A percentile compares a stretch with the other conserved stretches of the same genome.
These are phyloP conservation scores for Kwoniella botswanensis DNA, from an alignment of 768 basidiomycete species.

Conservation along the genomic window DNA sequence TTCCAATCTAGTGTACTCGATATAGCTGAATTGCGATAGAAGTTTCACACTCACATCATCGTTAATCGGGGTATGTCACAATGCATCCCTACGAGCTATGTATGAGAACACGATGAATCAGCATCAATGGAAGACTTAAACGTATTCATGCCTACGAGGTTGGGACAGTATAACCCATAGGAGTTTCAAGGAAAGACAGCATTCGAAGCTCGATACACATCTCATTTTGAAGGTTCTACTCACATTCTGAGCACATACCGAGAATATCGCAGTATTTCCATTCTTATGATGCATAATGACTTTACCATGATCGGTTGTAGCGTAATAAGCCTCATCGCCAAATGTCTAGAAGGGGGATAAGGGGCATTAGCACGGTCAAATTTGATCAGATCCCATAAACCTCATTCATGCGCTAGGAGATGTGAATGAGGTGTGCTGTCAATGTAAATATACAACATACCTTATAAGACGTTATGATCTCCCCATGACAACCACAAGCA, in stretches of 20 bases:
- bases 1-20: neutral
- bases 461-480: constrained; percentile 33
- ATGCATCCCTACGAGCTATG: constrained; percentile 43
- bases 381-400: neutral
- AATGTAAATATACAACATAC: constrained; percentile 3
- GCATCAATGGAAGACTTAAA: neutral
- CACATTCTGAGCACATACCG: constrained; percentile 31
- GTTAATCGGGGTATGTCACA: constrained; percentile 38
- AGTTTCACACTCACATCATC: constrained; percentile 36
- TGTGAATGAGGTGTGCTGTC: neutral
- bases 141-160: no score
- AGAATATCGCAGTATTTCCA: constrained; percentile 23
- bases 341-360: constrained; percentile 15
- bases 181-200: no score
- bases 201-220: no score
- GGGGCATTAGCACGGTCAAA: neutral
- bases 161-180: no score
- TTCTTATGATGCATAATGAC: constrained; percentile 32
- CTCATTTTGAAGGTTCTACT: neutral
- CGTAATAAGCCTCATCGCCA: constrained; percentile 30
- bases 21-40: neutral
- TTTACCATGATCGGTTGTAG: constrained; percentile 45
- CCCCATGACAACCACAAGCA: constrained; percentile 31
- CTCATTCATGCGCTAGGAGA: neutral
- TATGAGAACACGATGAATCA: neutral